Percentiles rank a stretch among this genome's conserved stretches.
These are phyloP conservation scores for Colletotrichum incanum DNA, from an alignment of 2,329 filamentous ascomycete genomes.

Conservation along the genomic window DNA sequence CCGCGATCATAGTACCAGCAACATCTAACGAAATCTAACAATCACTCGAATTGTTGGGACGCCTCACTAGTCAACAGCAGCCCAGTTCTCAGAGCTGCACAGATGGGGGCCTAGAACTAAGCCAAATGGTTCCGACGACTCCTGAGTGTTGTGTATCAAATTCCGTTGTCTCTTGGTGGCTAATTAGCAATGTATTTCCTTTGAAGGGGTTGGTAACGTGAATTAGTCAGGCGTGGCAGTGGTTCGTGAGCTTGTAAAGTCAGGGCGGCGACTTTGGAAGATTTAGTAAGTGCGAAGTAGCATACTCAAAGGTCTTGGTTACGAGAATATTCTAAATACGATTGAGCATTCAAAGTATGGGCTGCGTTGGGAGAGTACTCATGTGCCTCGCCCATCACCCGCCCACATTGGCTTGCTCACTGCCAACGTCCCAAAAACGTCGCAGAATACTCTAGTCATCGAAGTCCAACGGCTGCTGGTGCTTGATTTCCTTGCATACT, in stretches of 20 bases:
- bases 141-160: too few relatives aligned
- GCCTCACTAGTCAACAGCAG: neutral
- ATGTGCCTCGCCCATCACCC: too few relatives aligned
- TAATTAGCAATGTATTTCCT: neutral
- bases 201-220: neutral
- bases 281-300: neutral
- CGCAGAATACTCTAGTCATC: too few relatives aligned
- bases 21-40: neutral
- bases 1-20: neutral
- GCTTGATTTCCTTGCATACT: too few relatives aligned
- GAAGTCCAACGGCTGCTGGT: too few relatives aligned
- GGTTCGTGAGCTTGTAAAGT: neutral
- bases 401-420: too few relatives aligned
- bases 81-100: neutral
- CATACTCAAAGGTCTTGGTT: neutral
- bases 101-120: too few relatives aligned
- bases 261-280: neutral
- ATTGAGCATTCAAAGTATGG: too few relatives aligned
- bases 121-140: too few relatives aligned
- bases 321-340: neutral
- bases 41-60: neutral
- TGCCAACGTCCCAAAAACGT: too few relatives aligned
- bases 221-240: neutral
- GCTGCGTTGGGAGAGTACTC: too few relatives aligned
- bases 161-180: neutral